phyloP scores from a whole-genome alignment of 805 yeast species.

The Torulaspora microellipsoides region DNA sequence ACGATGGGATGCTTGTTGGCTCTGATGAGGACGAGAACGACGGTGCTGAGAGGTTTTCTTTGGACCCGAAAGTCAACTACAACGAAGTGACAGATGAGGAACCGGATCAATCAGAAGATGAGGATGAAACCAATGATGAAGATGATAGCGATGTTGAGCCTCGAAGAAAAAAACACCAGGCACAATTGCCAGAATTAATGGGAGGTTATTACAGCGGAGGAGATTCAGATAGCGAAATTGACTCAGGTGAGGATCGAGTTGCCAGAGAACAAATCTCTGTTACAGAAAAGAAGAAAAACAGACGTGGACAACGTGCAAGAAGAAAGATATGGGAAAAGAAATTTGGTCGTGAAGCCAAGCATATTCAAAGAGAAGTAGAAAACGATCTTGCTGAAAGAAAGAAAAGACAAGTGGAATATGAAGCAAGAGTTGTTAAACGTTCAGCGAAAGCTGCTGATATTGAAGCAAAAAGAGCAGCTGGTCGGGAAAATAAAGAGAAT shows the following conservation, averaged over 20 bases:
- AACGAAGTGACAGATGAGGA: conserved; percentile 66
- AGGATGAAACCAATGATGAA: conserved; percentile 24
- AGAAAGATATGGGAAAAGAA: conserved; percentile 95
- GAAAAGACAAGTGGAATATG: conserved; percentile 58
- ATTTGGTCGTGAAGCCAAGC: conserved; percentile 80
- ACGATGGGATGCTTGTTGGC: conserved; percentile 37
- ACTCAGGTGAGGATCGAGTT: conserved; percentile 46
- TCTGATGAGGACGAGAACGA: conserved; percentile 42
- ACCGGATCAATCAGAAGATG: conserved; percentile 38
- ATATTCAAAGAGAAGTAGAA: conserved; percentile 62
- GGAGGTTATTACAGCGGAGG: conserved; percentile 85
- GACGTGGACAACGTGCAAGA: conserved; percentile 97
- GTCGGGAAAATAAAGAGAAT: conserved; percentile 30
- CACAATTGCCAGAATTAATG: conserved; percentile 61
- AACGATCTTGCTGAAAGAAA: conserved; percentile 53
- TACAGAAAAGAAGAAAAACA: conserved; percentile 61
- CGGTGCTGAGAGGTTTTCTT: conserved; percentile 31
- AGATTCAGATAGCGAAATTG: conserved; percentile 51
- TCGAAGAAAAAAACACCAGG: conserved; percentile 27
- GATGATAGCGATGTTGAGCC: conserved; percentile 36
- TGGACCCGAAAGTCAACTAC: conserved; percentile 34
- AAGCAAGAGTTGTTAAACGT: conserved; percentile 67
- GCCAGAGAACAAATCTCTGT: conserved; percentile 37
- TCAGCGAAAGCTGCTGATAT: conserved; percentile 44
- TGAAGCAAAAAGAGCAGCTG: conserved; percentile 38